A percentile compares a stretch with the other conserved stretches of the same genome.
phyloP scores from a whole-genome alignment of 192 early-diverging fungal genomes.

The Backusella morwellensis region DNA sequence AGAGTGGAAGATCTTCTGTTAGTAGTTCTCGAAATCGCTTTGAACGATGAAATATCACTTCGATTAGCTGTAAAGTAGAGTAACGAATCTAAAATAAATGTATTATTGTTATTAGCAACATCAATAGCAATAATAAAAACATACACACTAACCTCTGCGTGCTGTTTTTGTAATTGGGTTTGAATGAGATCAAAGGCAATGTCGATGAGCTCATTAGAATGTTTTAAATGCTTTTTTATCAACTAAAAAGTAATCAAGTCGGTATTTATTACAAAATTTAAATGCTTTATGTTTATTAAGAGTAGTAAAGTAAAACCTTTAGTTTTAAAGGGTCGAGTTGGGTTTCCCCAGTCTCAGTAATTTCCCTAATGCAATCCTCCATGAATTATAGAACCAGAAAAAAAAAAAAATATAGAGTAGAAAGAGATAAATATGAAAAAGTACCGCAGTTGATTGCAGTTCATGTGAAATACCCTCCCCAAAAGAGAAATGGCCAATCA shows the following conservation, averaged over 20 bases:
- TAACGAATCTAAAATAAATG: slow-evolving; percentile 47
- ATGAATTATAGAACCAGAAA: background rate
- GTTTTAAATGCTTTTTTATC: slow-evolving; percentile 48
- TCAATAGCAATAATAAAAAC: background rate
- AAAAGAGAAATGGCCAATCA: background rate
- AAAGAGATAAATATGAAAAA: background rate
- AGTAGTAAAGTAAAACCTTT: slow-evolving; percentile 18
- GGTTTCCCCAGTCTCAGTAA: slow-evolving; percentile 37
- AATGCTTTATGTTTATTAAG: background rate
- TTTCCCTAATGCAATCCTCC: slow-evolving; percentile 16
- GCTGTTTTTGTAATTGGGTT: slow-evolving; percentile 46
- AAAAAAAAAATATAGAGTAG: background rate
- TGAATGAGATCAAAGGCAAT: slow-evolving; percentile 38
- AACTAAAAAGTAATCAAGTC: slow-evolving; percentile 18
- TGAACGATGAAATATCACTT: slow-evolving; percentile 63
- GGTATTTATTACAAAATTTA: background rate
- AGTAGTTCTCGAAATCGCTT: slow-evolving; percentile 60
- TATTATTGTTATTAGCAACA: background rate
- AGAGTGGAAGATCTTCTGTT: slow-evolving; percentile 46
- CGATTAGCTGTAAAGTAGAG: slow-evolving; percentile 55
- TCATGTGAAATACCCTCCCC: background rate
- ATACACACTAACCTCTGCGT: slow-evolving; percentile 41
- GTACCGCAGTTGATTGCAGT: background rate
- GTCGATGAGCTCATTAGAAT: slow-evolving; percentile 38
- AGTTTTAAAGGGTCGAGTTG: slow-evolving; percentile 19